phyloP scores from a whole-genome alignment of 768 basidiomycete species.

The Nevesoporus exiguus region DNA sequence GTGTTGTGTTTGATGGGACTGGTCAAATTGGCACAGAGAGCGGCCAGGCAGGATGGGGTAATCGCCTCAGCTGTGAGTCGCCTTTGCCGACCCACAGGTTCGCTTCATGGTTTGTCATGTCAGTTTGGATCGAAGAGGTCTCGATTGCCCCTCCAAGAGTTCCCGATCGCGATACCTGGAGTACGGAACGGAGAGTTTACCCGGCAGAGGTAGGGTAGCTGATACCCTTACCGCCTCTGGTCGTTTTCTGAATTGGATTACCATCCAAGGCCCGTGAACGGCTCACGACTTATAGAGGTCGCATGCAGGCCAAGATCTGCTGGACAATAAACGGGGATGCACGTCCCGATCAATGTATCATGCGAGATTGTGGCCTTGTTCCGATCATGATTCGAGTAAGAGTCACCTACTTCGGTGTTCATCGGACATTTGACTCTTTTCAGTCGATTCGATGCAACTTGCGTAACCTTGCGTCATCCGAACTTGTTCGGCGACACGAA shows the following conservation, averaged over 20 bases:
- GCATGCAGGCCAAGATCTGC: conserved; percentile 81
- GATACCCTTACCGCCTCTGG: not conserved
- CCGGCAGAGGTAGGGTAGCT: conserved; percentile 74
- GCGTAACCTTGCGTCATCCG: conserved; percentile 77
- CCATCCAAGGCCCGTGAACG: conserved; percentile 80
- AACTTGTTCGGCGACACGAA: conserved; percentile 87
- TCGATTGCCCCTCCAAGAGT: conserved; percentile 84
- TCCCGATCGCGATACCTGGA: conserved; percentile 73
- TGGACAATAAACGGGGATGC: conserved; percentile 72
- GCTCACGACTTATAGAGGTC: conserved; percentile 85
- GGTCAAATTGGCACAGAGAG: conserved; percentile 51
- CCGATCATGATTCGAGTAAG: conserved; percentile 97
- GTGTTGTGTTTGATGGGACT: conserved; percentile 88
- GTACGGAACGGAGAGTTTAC: conserved; percentile 74
- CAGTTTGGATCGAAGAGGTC: conserved; percentile 91
- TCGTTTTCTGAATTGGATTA: conserved; percentile 7
- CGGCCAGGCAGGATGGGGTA: conserved; percentile 65
- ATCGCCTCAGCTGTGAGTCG: conserved; percentile 76
- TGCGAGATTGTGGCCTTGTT: conserved; percentile 83
- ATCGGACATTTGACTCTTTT: not conserved
- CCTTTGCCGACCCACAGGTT: conserved; percentile 3
- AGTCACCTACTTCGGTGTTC: conserved; percentile 9
- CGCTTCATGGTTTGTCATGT: conserved; percentile 4
- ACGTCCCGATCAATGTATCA: conserved; percentile 64
- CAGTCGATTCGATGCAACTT: conserved; percentile 93